Percentiles rank a stretch among this genome's conserved stretches.
These are phyloP conservation scores for Prorocentrum cordatum DNA, from an alignment of 169 alveolate genomes.

Conservation along the genomic window DNA sequence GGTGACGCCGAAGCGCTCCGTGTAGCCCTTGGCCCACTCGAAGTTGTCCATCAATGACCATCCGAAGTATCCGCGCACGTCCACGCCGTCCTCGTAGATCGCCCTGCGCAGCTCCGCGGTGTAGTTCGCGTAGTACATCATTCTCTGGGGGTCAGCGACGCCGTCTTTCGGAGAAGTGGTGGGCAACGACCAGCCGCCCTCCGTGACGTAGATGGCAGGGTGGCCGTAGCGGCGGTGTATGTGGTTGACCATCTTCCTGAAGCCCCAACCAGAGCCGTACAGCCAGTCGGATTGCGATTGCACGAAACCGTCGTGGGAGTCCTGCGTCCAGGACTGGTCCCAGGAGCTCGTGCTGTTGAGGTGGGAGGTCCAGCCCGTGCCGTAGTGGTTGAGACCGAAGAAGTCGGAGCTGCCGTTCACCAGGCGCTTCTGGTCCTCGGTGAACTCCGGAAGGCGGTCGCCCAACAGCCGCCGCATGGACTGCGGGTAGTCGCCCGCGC, in stretches of 20 bases:
- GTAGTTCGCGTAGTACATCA: slow-evolving; percentile 38
- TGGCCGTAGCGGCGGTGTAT: slow-evolving; percentile 13
- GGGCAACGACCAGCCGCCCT: slow-evolving; percentile 26
- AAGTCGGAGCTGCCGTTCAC: slow-evolving; percentile 72
- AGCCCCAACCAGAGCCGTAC: slow-evolving; percentile 37
- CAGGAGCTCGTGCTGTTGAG: too few species aligned
- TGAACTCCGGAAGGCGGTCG: slow-evolving; percentile 68
- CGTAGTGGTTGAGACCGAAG: slow-evolving; percentile 73
- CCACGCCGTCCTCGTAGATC: slow-evolving; percentile 25
- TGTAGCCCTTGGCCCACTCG: slow-evolving; percentile 52
- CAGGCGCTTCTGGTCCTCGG: slow-evolving; percentile 62
- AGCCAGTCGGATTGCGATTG: slow-evolving; percentile 26
- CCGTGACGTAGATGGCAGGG: slow-evolving; percentile 45
- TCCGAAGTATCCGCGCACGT: slow-evolving; percentile 62
- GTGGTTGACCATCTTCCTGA: slow-evolving; percentile 32
- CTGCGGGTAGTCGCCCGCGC: slow-evolving; percentile 72
- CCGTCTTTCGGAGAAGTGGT: slow-evolving; percentile 13
- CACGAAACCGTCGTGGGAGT: slow-evolving; percentile 4
- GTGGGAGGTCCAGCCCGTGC: too few species aligned
- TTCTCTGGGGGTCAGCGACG: slow-evolving; percentile 1
- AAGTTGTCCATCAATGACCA: slow-evolving; percentile 64
- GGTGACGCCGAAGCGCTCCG: slow-evolving; percentile 29
- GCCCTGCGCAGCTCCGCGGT: slow-evolving; percentile 9
- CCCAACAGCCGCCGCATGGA: slow-evolving; percentile 49
- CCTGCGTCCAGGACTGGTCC: neutral